phyloP scores from a whole-genome alignment of 2,329 filamentous ascomycete species.

The Atkinsonella hypoxylon region DNA sequence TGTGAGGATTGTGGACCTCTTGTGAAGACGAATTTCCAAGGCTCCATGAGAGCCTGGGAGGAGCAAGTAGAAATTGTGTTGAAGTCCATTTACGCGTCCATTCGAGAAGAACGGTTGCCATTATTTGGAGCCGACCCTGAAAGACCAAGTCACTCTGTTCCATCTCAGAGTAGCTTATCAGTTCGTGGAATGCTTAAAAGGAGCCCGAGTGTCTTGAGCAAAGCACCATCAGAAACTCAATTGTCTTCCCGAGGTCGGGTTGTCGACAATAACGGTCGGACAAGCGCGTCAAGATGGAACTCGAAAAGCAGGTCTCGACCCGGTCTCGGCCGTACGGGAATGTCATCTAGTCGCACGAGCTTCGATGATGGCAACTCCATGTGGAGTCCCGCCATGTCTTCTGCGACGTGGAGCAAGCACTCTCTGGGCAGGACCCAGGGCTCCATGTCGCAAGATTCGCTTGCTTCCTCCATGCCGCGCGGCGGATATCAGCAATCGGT shows the following conservation, averaged over 20 bases:
- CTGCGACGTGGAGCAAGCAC: slow-evolving; percentile 93
- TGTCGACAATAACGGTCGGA: slow-evolving; percentile 48
- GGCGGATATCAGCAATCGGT: slow-evolving; percentile 92
- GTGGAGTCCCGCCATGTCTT: slow-evolving; percentile 75
- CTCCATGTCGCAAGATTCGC: slow-evolving; percentile 84
- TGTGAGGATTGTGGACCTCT: slow-evolving; percentile 58
- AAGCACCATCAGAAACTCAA: slow-evolving; percentile 74
- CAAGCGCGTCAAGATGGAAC: slow-evolving; percentile 57
- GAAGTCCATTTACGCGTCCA: slow-evolving; percentile 84
- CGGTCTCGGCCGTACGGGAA: slow-evolving; percentile 59
- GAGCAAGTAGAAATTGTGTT: slow-evolving; percentile 79
- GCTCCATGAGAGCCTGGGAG: slow-evolving; percentile 72
- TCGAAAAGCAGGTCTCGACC: slow-evolving; percentile 78
- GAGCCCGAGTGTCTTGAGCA: slow-evolving; percentile 83
- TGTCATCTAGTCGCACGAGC: slow-evolving; percentile 86
- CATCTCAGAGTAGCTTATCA: slow-evolving; percentile 53
- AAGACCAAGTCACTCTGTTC: slow-evolving; percentile 22
- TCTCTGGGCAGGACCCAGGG: slow-evolving; percentile 85
- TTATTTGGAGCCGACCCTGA: slow-evolving; percentile 59
- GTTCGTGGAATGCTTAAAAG: slow-evolving; percentile 70
- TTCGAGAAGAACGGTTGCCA: slow-evolving; percentile 76
- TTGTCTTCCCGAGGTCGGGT: slow-evolving; percentile 59
- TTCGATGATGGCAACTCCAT: slow-evolving; percentile 83
- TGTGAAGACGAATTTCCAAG: slow-evolving; percentile 65
- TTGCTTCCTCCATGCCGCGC: slow-evolving; percentile 62